phyloP scores from a whole-genome alignment of 2,329 filamentous ascomycete species.

The Colletotrichum phormii region DNA sequence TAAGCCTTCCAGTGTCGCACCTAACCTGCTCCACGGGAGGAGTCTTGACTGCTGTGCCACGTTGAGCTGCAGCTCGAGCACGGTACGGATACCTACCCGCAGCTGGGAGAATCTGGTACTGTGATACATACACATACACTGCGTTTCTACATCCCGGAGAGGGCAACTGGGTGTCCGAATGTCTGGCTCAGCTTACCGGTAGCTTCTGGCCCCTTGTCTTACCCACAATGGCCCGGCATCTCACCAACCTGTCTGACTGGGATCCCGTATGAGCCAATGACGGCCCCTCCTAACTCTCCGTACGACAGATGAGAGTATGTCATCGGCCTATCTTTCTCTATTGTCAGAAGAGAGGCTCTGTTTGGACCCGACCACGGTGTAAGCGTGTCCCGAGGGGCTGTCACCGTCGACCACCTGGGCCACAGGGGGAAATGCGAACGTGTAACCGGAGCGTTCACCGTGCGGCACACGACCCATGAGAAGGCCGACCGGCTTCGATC shows the following conservation, averaged over 20 bases:
- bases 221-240: background rate
- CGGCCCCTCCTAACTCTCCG: background rate
- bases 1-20: slow-evolving; percentile 25
- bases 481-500: background rate
- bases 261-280: background rate
- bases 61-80: slow-evolving; percentile 8
- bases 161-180: background rate
- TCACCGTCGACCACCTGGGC: slow-evolving; percentile 11
- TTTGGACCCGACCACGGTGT: background rate
- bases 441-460: slow-evolving; percentile 1
- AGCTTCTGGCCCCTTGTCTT: background rate
- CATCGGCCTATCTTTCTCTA: background rate
- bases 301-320: background rate
- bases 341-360: too few relatives aligned
- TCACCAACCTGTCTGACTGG: background rate
- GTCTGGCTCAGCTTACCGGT: background rate
- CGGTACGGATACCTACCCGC: background rate
- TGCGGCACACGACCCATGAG: background rate
- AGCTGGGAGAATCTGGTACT: background rate
- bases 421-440: slow-evolving; percentile 6
- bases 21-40: background rate
- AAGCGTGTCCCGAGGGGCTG: slow-evolving; percentile 20
- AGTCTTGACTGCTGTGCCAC: background rate
- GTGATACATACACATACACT: too few relatives aligned
- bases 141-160: too few relatives aligned